These are phyloP conservation scores for Colletotrichum lupini DNA, from an alignment of 2,329 filamentous ascomycete species.

Conservation along the genomic window DNA sequence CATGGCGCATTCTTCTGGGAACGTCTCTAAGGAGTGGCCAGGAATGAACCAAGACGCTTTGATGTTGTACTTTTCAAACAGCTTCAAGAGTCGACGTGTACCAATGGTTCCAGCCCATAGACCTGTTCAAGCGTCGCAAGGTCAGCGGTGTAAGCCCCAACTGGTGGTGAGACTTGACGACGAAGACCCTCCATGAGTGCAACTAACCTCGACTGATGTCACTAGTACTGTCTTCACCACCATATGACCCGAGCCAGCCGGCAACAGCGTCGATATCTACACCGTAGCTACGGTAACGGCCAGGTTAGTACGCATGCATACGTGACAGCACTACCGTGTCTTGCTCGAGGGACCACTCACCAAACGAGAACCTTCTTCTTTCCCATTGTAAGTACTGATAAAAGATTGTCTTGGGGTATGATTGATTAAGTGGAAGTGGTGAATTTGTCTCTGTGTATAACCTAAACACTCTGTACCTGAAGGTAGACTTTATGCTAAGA, in stretches of 20 bases:
- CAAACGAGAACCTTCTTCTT: constrained; percentile 42
- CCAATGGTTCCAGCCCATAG: constrained; percentile 77
- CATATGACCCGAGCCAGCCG: constrained; percentile 81
- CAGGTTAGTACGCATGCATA: background rate
- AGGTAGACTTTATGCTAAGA: background rate
- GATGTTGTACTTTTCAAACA: constrained; percentile 80
- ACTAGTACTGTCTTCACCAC: constrained; percentile 76
- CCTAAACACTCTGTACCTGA: background rate
- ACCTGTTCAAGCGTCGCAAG: constrained; percentile 47
- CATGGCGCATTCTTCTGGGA: constrained; percentile 56
- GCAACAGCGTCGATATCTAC: constrained; percentile 81
- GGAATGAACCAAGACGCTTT: constrained; percentile 69
- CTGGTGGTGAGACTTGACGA: too few species aligned
- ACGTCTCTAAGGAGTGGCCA: constrained; percentile 59
- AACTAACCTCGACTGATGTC: constrained; percentile 75
- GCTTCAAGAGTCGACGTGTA: constrained; percentile 72
- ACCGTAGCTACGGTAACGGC: constrained; percentile 60
- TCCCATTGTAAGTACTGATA: constrained; percentile 32
- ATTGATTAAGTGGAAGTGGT: background rate
- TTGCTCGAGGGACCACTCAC: constrained; percentile 5
- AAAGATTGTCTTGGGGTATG: background rate
- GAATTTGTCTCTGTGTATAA: background rate
- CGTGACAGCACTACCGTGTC: background rate
- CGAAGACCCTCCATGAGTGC: too few species aligned
- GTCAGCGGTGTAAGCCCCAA: background rate